Percentiles rank a stretch among this genome's conserved stretches.
Conservation (phyloP, 495 filamentous ascomycete genomes). For the Aspergillus egyptiacus region DNA sequence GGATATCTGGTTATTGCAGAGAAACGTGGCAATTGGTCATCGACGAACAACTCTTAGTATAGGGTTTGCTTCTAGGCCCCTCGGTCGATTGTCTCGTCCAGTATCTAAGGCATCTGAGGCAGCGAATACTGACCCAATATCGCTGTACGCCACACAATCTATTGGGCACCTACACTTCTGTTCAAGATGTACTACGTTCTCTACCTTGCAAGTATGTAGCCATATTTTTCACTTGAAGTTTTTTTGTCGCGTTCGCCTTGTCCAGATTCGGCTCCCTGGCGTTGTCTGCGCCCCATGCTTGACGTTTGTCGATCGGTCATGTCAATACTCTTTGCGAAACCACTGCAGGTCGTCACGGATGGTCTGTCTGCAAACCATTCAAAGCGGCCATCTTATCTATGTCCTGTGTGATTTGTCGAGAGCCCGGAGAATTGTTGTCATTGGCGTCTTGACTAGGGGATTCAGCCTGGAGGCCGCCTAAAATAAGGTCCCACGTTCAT, state of each 20-base stretch:
- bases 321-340: neutral
- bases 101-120: constrained; percentile 24
- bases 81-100: constrained; percentile 28
- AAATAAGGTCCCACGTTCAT: constrained; percentile 7
- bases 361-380: neutral
- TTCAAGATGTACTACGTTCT: constrained; percentile 60
- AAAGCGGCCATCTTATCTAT: constrained; percentile 9
- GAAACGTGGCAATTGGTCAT: constrained; percentile 30
- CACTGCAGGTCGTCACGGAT: neutral
- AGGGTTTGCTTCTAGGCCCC: constrained; percentile 26
- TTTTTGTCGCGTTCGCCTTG: neutral
- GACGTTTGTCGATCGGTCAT: constrained; percentile 1
- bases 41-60: constrained; percentile 21
- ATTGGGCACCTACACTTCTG: constrained; percentile 18
- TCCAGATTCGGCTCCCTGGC: constrained; percentile 2
- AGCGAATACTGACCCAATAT: constrained; percentile 22
- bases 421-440: constrained; percentile 11
- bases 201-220: constrained; percentile 60
- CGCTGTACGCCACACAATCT: constrained; percentile 16
- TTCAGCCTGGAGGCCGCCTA: neutral
- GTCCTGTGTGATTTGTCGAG: constrained; percentile 9
- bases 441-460: constrained; percentile 1
- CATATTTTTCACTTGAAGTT: constrained; percentile 1
- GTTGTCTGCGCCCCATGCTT: neutral
- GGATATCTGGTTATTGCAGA: constrained; percentile 16